Evolutionary conservation across 1,284 basidiomycete species (phyloP), one percentile per base, ranked within the genome.

Genomic region (Apiotrichum mycotoxinovorans): DNA sequence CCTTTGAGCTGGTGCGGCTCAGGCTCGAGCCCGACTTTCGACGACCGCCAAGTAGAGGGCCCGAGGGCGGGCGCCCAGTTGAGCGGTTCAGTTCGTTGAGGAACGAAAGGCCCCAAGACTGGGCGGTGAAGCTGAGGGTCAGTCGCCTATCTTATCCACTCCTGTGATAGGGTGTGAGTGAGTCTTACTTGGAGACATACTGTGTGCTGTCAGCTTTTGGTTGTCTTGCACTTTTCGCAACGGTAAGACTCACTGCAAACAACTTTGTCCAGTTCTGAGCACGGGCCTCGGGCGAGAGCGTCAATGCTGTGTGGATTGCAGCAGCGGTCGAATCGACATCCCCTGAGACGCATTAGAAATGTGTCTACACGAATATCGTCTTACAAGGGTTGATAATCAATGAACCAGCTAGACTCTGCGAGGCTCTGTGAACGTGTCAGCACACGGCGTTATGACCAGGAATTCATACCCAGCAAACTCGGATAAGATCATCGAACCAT

Each of bases 401-500:
- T 44, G 88, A 89, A 18, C 93, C 93, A 70, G 96, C 95, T 64
- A 96, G 79, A 62, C 87, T 91, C 79, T 98, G 96, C 11, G 96
- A 95, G 2, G 96, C 95, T 10, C 59, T 60, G 41, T 12, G 33
- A 26, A n/a, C n/a, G n/a, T 9, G 14, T 51, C 20, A 52, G 44
- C 33, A 4, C 7, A 34, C 2, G 12, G 22, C 9, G 12, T 17
- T 14, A 34, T 37, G 1, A 35, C 20, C 17, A 12, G 5, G 0
- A 8, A 14, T 17, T 11, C 57, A 44, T 27, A 60, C 46, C 95
- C 96, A 0, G 96, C 94, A 70, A 98, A 98, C 75, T 98, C 95
- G 60, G 93, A 97, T 11, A 98, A 83, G 71, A 98, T 95, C 89
- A 98, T 93, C 14, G 91, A 90, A 40, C 95, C 96, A 68, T 97